Evolutionary conservation across 768 basidiomycete species (phyloP).

Genomic region (Leccinum imitatum): DNA sequence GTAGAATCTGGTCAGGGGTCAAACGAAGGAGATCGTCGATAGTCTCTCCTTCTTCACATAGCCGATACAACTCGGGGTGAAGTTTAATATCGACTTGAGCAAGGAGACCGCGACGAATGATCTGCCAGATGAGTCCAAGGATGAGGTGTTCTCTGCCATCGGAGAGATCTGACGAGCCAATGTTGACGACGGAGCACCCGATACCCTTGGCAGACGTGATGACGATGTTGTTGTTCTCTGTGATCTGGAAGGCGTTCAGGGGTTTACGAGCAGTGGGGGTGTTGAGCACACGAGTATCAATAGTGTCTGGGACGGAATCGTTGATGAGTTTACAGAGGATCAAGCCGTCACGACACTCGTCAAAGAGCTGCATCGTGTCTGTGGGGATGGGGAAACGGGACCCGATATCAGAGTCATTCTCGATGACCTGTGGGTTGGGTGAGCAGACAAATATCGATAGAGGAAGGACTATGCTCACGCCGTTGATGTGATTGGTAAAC

Average conservation of each 20-base stretch:
- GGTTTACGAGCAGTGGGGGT: conserved; percentile 77
- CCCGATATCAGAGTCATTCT: conserved; percentile 84
- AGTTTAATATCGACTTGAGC: conserved; percentile 97
- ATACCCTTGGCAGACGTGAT: conserved; percentile 98
- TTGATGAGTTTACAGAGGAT: conserved; percentile 98
- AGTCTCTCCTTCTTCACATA: conserved; percentile 97
- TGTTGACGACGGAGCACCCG: conserved; percentile 98
- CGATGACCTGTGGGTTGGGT: conserved; percentile 66
- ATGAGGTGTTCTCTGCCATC: conserved; percentile 96
- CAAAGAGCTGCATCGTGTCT: conserved; percentile 97
- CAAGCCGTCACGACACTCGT: conserved; percentile 93
- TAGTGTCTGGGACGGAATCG: conserved; percentile 98
- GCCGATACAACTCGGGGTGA: conserved; percentile 93
- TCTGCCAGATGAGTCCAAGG: conserved; percentile 97
- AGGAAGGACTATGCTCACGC: conserved; percentile 51
- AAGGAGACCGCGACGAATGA: conserved; percentile 91
- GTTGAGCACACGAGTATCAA: conserved; percentile 97
- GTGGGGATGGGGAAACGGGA: conserved; percentile 88
- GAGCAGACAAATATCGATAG: not conserved
- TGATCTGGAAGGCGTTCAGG: conserved; percentile 97
- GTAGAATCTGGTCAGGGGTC: conserved; percentile 94
- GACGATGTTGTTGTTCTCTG: conserved; percentile 99
- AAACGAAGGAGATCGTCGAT: conserved; percentile 91
- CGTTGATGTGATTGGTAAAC: conserved; percentile 99
- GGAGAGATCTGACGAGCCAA: conserved; percentile 88